A percentile compares a stretch with the other conserved stretches of the same genome.
These are phyloP conservation scores for Rutstroemia sp. DNA, from an alignment of 2,329 filamentous ascomycete species.

Conservation along the genomic window DNA sequence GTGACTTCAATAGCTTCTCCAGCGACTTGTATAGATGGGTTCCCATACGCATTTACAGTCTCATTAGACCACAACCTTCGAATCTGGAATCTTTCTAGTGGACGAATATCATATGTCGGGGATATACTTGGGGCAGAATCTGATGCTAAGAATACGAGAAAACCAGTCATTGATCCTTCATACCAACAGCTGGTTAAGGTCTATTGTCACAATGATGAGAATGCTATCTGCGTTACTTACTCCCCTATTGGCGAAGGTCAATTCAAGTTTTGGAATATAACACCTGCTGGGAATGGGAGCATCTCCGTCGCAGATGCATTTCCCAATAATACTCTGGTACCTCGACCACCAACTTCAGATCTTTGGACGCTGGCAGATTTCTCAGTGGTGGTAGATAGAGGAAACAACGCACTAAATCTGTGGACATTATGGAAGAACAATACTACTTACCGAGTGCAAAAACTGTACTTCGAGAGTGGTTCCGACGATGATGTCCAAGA, in stretches of 20 bases:
- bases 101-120: conserved; percentile 66
- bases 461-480: conserved; percentile 59
- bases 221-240: conserved; percentile 64
- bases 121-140: conserved; percentile 67
- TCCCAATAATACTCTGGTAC: conserved; percentile 57
- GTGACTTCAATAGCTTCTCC: conserved; percentile 54
- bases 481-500: conserved; percentile 14
- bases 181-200: conserved; percentile 72
- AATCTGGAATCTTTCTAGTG: conserved; percentile 81
- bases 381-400: conserved; percentile 46
- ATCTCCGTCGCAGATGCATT: conserved; percentile 67
- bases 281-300: conserved; percentile 51
- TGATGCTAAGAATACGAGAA: conserved; percentile 60
- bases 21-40: conserved; percentile 38
- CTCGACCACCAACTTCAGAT: conserved; percentile 61
- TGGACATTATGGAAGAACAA: conserved; percentile 86
- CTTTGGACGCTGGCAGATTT: conserved; percentile 80
- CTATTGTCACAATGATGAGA: conserved; percentile 48
- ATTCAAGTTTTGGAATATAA: conserved; percentile 88
- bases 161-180: conserved; percentile 71
- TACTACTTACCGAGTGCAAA: conserved; percentile 67
- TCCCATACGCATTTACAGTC: conserved; percentile 64
- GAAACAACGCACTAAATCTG: conserved; percentile 47
- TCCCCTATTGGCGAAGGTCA: conserved; percentile 81
- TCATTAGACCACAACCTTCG: conserved; percentile 84